Conservation (phyloP, 768 basidiomycete genomes). For the Pleurotus ostreatus region DNA sequence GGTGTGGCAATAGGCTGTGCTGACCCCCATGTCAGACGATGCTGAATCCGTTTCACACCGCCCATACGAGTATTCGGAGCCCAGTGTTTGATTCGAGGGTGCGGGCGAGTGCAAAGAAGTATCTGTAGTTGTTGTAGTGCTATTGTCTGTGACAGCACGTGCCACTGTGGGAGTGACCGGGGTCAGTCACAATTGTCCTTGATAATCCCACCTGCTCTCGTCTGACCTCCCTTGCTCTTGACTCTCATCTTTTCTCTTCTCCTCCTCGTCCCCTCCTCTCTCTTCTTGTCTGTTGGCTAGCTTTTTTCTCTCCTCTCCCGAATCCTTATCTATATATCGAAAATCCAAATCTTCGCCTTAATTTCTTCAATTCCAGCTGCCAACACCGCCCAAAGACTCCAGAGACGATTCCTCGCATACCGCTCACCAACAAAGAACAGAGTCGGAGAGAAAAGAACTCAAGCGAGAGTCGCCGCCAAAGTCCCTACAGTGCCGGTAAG, state of each 20-base stretch:
- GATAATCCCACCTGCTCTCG: conserved; percentile 15
- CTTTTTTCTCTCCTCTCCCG: conserved; percentile 17
- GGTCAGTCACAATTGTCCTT: conserved; percentile 15
- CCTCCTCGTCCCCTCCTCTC: conserved; percentile 14
- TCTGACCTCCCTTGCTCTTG: conserved; percentile 28
- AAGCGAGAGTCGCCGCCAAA: conserved; percentile 16
- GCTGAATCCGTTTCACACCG: conserved; percentile 95
- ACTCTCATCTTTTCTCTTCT: conserved; percentile 26
- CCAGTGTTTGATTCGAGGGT: conserved; percentile 80
- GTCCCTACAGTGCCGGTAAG: neutral
- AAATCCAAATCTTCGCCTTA: conserved; percentile 17
- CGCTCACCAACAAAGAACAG: neutral
- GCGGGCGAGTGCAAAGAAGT: conserved; percentile 80
- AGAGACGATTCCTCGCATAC: conserved; percentile 7
- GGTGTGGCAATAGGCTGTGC: neutral
- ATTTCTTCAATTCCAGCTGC: conserved; percentile 3
- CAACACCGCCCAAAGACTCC: conserved; percentile 17
- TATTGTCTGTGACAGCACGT: conserved; percentile 6
- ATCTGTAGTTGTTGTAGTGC: conserved; percentile 39
- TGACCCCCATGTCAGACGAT: conserved; percentile 50
- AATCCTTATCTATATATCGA: conserved; percentile 19
- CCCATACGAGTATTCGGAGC: conserved; percentile 80
- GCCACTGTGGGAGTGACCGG: conserved; percentile 20
- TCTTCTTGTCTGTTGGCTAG: conserved; percentile 26
- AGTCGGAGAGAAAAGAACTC: conserved; percentile 3